Percentiles rank a stretch among this genome's conserved stretches.
Evolutionary conservation across 2,329 filamentous ascomycete genomes (phyloP).

Genomic region (Colletotrichum truncatum): DNA sequence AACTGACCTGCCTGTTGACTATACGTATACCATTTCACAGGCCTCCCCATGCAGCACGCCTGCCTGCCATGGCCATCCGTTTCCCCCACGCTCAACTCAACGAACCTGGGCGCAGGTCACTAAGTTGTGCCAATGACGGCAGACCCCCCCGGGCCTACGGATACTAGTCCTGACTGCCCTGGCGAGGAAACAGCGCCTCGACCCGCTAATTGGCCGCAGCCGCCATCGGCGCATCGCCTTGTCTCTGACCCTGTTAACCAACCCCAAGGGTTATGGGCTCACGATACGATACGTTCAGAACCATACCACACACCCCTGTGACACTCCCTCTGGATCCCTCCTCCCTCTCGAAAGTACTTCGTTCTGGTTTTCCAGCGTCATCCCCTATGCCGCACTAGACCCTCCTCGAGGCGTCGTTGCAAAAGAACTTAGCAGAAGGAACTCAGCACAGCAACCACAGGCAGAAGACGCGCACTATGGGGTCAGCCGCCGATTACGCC

Average conservation of each 20-base stretch:
- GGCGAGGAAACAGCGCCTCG: constrained; percentile 23
- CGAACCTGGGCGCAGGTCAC: neutral
- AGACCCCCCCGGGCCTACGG: neutral
- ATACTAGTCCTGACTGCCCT: neutral
- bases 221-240: constrained; percentile 2
- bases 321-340: constrained; percentile 1
- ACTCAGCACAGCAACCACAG: neutral
- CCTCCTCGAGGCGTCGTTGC: neutral
- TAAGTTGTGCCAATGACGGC: neutral
- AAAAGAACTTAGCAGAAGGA: neutral
- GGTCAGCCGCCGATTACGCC: neutral
- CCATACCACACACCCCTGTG: neutral
- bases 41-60: constrained; percentile 4
- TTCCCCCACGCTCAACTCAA: constrained; percentile 1
- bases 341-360: neutral
- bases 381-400: neutral
- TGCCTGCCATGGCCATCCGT: neutral
- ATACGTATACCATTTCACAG: neutral
- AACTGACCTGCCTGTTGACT: neutral
- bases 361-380: neutral
- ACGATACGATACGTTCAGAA: neutral
- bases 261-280: neutral
- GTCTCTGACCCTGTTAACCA: neutral
- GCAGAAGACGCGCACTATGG: neutral
- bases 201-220: constrained; percentile 31